Evolutionary conservation across 257 asterid genomes (phyloP).

Genomic region (Gardenia jasminoides): DNA sequence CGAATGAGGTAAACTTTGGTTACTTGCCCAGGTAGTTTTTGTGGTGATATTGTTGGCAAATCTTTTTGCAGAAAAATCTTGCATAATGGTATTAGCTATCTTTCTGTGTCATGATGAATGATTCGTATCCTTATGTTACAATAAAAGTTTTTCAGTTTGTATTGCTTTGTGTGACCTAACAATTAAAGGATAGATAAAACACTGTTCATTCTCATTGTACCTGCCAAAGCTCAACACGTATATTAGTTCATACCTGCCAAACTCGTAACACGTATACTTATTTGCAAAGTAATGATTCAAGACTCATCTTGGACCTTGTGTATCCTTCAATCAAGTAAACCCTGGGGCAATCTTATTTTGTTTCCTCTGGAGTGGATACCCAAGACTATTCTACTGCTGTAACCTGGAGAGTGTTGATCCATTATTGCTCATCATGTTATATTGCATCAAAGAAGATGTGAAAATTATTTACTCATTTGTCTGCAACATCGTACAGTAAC

Average conservation of each 20-base stretch:
- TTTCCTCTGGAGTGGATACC: too few species aligned
- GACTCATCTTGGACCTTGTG: background rate
- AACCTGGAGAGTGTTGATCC: background rate
- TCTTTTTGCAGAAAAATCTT: too few species aligned
- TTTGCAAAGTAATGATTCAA: background rate
- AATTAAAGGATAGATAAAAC: background rate
- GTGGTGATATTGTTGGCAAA: background rate
- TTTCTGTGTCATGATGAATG: background rate
- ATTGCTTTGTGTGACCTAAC: background rate
- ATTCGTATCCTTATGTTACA: background rate
- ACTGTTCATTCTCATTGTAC: background rate
- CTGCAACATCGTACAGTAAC: background rate
- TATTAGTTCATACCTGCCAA: background rate
- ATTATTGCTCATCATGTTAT: background rate
- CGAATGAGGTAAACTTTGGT: conserved; percentile 71
- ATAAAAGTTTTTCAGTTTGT: background rate
- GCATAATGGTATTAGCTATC: background rate
- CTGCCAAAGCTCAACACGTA: background rate
- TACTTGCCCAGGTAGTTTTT: background rate
- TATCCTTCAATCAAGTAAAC: background rate
- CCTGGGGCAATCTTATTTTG: background rate
- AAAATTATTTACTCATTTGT: background rate
- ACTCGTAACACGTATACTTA: background rate
- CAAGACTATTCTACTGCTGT: too few species aligned
- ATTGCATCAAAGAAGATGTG: background rate